Evolutionary conservation across 2,329 filamentous ascomycete species (phyloP).

Genomic region (Cytospora piceicola): DNA sequence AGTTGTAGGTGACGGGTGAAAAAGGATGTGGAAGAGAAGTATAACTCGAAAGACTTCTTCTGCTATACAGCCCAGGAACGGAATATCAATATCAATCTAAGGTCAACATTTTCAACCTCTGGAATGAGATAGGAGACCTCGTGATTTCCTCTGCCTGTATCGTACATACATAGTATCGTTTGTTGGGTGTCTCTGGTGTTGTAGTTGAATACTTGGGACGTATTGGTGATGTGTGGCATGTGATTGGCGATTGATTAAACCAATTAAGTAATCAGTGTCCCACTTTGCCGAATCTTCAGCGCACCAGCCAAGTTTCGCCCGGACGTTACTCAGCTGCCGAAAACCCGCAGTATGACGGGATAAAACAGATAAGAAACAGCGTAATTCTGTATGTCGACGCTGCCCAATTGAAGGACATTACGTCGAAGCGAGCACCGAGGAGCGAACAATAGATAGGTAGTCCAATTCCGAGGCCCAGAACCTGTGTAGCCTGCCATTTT

Average conservation of each 20-base stretch:
- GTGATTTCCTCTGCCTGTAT: too few relatives aligned
- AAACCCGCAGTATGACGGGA: neutral
- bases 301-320: neutral
- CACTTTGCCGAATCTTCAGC: neutral
- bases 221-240: conserved; percentile 12
- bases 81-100: too few relatives aligned
- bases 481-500: neutral
- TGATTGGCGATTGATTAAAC: neutral
- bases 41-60: too few relatives aligned
- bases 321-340: neutral
- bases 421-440: conserved; percentile 15
- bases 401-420: neutral
- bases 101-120: too few relatives aligned
- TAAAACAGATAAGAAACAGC: conserved; percentile 8
- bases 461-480: neutral
- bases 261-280: neutral
- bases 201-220: too few relatives aligned
- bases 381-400: neutral
- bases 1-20: too few relatives aligned
- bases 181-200: too few relatives aligned
- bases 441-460: neutral
- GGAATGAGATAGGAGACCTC: too few relatives aligned
- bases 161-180: too few relatives aligned
- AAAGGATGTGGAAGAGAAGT: too few relatives aligned
- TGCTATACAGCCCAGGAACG: too few relatives aligned